Base-by-base conservation (phyloP, 2,329 filamentous ascomycete genomes). In the Xylaria sp. region DNA sequence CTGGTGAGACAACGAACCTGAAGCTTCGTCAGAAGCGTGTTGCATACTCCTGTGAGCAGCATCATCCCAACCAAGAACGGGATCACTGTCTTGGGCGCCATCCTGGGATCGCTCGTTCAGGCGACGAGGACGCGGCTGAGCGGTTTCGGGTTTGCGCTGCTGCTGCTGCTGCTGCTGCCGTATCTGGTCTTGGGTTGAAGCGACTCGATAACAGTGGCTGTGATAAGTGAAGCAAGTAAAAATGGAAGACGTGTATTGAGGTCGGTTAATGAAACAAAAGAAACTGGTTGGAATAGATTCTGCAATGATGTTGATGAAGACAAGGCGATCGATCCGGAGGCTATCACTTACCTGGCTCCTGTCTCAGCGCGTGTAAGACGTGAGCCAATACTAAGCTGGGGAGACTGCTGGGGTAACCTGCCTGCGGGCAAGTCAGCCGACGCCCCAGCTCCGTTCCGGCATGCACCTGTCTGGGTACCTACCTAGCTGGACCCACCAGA, bases 21-120 rank as follows among this genome's bases (percentile, higher is more conserved):
- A 78, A 94, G 98, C 80, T 99, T 99, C 75, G 95, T 98, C 77
- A 99, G 86, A 70, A 99, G 89, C 1, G 96, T 99, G 81, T 99
- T 99, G 86, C 94, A 97, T 71, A 97, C 94, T 71, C 95, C 95
- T 28, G 95, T 98, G 79, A 97, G 83, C 78, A 98, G 86, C 95
- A 98, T 98, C 93, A 98, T 97, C 76, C 87, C 91, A 81, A 98
- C 94, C 72, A 98, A 86, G 78, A 98, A 88, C 46, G 94, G 94
- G 69, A 98, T 88, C 64, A 94, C 79, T 46, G 88, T 88, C 79
- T 88, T 89, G 73, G 88, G 86, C 74, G 91, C 87, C 92, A 97
- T 97, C 63, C 57, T 73, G 71, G 33, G n/a, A 33, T 25, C 28
- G 18, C 4, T 41, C 33, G 31, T 12, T n/a, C 8, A 15, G n/a